phyloP scores from a whole-genome alignment of 768 basidiomycete species.

The Cyclocybe cylindracea region DNA sequence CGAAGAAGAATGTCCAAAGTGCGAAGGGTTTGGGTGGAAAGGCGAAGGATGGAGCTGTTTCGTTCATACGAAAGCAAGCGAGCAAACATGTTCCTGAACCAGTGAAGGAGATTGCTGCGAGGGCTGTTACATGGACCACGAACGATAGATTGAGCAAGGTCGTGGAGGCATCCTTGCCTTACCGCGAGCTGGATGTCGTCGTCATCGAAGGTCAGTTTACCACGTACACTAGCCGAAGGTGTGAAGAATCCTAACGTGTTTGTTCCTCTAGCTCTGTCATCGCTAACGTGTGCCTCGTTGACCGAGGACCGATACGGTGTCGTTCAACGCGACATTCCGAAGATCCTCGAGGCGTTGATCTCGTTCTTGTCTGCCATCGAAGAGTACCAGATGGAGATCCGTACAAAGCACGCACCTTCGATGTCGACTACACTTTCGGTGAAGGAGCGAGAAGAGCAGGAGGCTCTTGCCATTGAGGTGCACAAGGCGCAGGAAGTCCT shows the following conservation, averaged over 20 bases:
- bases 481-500: conserved; percentile 57
- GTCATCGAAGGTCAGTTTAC: conserved; percentile 56
- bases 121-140: conserved; percentile 55
- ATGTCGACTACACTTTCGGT: conserved; percentile 31
- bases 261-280: conserved; percentile 56
- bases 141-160: conserved; percentile 51
- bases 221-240: background rate
- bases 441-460: conserved; percentile 37
- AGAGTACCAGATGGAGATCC: conserved; percentile 58
- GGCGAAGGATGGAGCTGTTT: conserved; percentile 3
- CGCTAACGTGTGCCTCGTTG: conserved; percentile 70
- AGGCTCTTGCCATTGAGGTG: conserved; percentile 47
- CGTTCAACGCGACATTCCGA: conserved; percentile 84
- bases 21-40: conserved; percentile 9
- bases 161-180: conserved; percentile 58
- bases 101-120: conserved; percentile 22
- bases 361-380: conserved; percentile 69
- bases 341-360: conserved; percentile 75
- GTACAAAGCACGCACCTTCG: conserved; percentile 37
- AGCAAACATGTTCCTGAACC: conserved; percentile 30
- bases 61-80: conserved; percentile 4
- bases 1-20: conserved; percentile 18
- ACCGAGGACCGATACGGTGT: conserved; percentile 81
- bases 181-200: conserved; percentile 61
- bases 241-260: background rate